A percentile compares a stretch with the other conserved stretches of the same genome.
Evolutionary conservation across 2,329 filamentous ascomycete species (phyloP).

Genomic region (Cercospora sp.): DNA sequence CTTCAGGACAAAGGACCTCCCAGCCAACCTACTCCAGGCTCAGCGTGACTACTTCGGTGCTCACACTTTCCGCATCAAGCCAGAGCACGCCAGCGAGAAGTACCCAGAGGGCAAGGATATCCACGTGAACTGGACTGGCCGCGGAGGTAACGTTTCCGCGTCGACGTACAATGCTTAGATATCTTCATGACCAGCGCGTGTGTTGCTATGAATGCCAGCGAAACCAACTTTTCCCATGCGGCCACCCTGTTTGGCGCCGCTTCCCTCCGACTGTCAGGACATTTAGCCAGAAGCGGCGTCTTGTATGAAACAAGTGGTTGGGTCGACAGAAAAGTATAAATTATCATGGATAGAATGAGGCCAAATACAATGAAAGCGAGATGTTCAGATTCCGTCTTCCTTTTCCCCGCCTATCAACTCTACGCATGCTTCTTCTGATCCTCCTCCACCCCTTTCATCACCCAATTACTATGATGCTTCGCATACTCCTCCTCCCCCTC

Average conservation of each 20-base stretch:
- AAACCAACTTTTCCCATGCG: slow-evolving; percentile 1
- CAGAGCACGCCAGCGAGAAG: slow-evolving; percentile 54
- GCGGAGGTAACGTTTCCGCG: slow-evolving; percentile 94
- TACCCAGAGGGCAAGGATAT: slow-evolving; percentile 85
- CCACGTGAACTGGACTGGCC: slow-evolving; percentile 99
- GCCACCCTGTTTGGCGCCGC: slow-evolving; percentile 15
- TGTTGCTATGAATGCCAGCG: slow-evolving; percentile 10
- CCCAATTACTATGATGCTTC: slow-evolving; percentile 37
- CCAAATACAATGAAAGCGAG: slow-evolving; percentile 10
- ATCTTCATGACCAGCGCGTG: slow-evolving; percentile 4
- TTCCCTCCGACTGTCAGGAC: slow-evolving; percentile 13
- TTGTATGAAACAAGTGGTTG: slow-evolving; percentile 15
- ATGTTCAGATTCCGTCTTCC: not conserved
- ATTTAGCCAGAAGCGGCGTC: slow-evolving; percentile 17
- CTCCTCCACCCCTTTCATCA: slow-evolving; percentile 43
- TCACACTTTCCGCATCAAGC: slow-evolving; percentile 57
- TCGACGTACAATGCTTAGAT: slow-evolving; percentile 94
- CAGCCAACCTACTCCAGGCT: slow-evolving; percentile 96
- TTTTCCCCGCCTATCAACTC: not conserved
- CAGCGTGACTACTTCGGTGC: slow-evolving; percentile 98
- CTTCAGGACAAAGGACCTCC: slow-evolving; percentile 94
- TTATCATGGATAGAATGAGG: slow-evolving; percentile 21
- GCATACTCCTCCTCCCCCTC: slow-evolving; percentile 42
- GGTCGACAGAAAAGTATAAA: slow-evolving; percentile 1
- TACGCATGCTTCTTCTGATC: slow-evolving; percentile 42